phyloP scores from a whole-genome alignment of 1,284 basidiomycete genomes.

The Testicularia cyperi region DNA sequence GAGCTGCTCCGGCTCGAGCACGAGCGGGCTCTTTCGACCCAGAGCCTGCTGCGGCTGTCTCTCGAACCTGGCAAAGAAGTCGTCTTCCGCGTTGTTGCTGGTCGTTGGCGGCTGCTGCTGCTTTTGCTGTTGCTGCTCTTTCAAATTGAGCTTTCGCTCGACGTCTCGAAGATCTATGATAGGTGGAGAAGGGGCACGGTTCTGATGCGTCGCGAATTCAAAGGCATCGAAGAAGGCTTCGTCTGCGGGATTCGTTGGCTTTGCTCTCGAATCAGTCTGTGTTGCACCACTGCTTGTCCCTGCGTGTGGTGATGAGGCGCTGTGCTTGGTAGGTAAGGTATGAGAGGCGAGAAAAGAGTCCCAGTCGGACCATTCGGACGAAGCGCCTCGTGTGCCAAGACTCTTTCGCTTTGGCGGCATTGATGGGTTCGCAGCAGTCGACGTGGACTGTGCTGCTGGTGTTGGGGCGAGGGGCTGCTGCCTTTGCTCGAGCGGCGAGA shows the following conservation, averaged over 20 bases:
- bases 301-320: no score
- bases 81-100: constrained; percentile 17
- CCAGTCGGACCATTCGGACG: constrained; percentile 33
- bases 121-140: constrained; percentile 18
- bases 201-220: constrained; percentile 23
- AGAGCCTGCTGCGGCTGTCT: constrained; percentile 23
- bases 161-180: constrained; percentile 55
- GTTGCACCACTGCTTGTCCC: no score
- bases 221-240: constrained; percentile 44
- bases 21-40: constrained; percentile 21
- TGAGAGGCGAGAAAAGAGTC: constrained; percentile 27
- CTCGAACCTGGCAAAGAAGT: constrained; percentile 45
- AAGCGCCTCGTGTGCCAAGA: constrained; percentile 15
- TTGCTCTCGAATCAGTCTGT: no score
- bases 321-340: constrained; percentile 11
- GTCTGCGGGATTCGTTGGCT: constrained; percentile 25
- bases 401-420: background rate
- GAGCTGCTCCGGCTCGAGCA: constrained; percentile 39
- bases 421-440: background rate
- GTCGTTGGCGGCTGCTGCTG: constrained; percentile 1
- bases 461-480: background rate
- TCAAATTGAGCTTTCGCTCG: constrained; percentile 44
- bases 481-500: constrained; percentile 25
- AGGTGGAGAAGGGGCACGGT: constrained; percentile 40
- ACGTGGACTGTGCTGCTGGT: background rate